These are phyloP conservation scores for Atractiella rhizophila DNA, from an alignment of 768 basidiomycete species.

Conservation along the genomic window DNA sequence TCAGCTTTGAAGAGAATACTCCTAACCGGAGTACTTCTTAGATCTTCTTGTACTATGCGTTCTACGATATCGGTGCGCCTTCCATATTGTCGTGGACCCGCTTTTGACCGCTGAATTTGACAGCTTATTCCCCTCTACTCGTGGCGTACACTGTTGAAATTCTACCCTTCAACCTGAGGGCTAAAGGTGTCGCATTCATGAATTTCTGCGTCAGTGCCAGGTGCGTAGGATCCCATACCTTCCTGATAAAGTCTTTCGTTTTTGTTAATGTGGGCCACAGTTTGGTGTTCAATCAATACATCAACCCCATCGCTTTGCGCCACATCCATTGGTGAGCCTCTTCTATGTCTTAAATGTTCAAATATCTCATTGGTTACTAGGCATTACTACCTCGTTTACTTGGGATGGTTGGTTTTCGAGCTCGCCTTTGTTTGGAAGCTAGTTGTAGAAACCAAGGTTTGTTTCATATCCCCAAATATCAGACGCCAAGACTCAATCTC, in stretches of 20 bases:
- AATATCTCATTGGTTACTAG: no score
- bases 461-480: no score
- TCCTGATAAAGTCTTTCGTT: background rate
- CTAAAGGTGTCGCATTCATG: constrained; percentile 63
- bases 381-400: no score
- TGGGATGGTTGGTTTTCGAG: no score
- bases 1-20: background rate
- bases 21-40: background rate
- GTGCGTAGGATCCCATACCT: no score
- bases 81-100: background rate
- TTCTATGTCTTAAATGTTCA: no score
- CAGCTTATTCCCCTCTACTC: constrained; percentile 59
- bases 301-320: constrained; percentile 52
- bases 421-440: no score
- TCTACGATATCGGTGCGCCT: background rate
- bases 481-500: no score
- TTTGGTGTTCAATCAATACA: constrained; percentile 71
- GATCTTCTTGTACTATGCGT: constrained; percentile 3
- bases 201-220: constrained; percentile 10
- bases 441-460: no score
- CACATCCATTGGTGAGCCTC: constrained; percentile 39
- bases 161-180: constrained; percentile 53
- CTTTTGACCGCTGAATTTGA: background rate
- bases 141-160: constrained; percentile 75
- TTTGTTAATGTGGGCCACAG: constrained; percentile 26